phyloP scores from a whole-genome alignment of 352 stramenopile genomes.

The Phytophthora brassicae region DNA sequence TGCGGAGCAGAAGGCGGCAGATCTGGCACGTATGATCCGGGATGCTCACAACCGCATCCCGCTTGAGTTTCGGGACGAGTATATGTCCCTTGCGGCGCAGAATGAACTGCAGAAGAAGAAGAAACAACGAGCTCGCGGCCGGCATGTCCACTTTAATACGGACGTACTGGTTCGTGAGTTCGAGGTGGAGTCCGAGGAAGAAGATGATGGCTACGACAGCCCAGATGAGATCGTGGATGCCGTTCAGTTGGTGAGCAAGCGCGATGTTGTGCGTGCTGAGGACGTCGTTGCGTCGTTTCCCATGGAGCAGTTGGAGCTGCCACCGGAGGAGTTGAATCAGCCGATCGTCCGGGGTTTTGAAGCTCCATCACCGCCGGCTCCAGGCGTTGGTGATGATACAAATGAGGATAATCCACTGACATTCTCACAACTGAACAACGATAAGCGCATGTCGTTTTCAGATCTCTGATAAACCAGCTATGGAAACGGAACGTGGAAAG shows the following conservation, averaged over 20 bases:
- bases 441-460: constrained; percentile 43
- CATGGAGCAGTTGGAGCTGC: constrained; percentile 33
- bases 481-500: constrained; percentile 5
- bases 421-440: constrained; percentile 39
- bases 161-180: constrained; percentile 53
- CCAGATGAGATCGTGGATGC: constrained; percentile 50
- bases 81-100: constrained; percentile 31
- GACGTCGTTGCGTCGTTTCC: constrained; percentile 31
- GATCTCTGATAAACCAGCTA: constrained; percentile 29
- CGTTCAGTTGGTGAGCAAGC: constrained; percentile 41
- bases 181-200: constrained; percentile 58
- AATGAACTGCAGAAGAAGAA: constrained; percentile 38
- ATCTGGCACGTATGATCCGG: constrained; percentile 47
- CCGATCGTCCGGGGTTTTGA: constrained; percentile 16
- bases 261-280: constrained; percentile 38
- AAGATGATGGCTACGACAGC: constrained; percentile 40
- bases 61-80: constrained; percentile 55
- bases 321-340: constrained; percentile 2
- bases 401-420: constrained; percentile 30
- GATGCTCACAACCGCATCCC: constrained; percentile 58
- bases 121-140: constrained; percentile 31
- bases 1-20: constrained; percentile 41
- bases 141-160: constrained; percentile 48
- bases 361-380: constrained; percentile 7
- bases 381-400: constrained; percentile 3